Base-by-base conservation (phyloP, 2,329 filamentous ascomycete genomes). In the Paecilomyces niveus region DNA sequence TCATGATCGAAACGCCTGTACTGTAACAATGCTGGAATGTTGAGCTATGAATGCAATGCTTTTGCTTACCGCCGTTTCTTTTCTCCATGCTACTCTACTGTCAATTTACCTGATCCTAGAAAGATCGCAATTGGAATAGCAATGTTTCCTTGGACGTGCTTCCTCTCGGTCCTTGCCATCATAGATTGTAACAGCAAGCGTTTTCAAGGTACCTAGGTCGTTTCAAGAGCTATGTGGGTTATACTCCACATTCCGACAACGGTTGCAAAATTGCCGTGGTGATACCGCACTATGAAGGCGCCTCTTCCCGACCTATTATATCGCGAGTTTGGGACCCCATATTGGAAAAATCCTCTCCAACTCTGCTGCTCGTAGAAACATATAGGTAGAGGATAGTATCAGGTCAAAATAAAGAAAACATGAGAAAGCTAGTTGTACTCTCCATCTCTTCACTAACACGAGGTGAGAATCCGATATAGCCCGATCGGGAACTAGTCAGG, bases 391-490 rank as follows among this genome's bases (percentile, higher is more conserved):
- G 15, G 6, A 45, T 45, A 18, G 39, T 8, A 45, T n/a, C 39
- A 45, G n/a, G 15, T 45, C 18, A 3, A 21, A 45, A 18, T 6
- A 18, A 18, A 18, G 6, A 18, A 45, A 18, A n/a, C n/a, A n/a
- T n/a, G n/a, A n/a, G 18, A n/a, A 45, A n/a, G 5, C 15, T 45
- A 13, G 35, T 39, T n/a, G 35, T 39, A 5, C 26, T 29, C 26
- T 29, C 26, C 26, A 7, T 29, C 26, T 4, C 26, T 5, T 39
- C 35, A 39, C 35, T n/a, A 15, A 39, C 3, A 15, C 18, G 35
- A 15, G n/a, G 35, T 45, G 15, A 21, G 39, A 45, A 18, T n/a
- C n/a, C 61, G 9, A 61, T 62, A 61, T 61, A 57, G 54, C 64
- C 61, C 52, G 32, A 62, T 61, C 45, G 18, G 58, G 64, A 35